phyloP scores from a whole-genome alignment of 257 asterid genomes.

The Plantago ovata region DNA sequence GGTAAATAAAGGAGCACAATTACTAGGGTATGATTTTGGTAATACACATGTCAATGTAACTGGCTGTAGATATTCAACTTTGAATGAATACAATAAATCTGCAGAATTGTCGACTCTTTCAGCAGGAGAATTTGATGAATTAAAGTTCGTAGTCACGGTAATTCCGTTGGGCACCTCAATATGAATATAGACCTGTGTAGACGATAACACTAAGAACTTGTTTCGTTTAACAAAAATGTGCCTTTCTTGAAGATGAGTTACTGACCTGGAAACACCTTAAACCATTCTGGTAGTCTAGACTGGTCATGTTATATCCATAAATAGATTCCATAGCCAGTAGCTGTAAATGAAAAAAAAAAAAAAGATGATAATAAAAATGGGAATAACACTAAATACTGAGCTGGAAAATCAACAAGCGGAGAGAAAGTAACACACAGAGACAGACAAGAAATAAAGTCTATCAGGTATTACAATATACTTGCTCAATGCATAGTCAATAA shows the following conservation, averaged over 20 bases:
- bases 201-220: constrained; percentile 18
- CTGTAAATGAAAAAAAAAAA: constrained; percentile 36
- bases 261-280: constrained; percentile 67
- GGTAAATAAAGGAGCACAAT: constrained; percentile 54
- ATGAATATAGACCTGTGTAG: constrained; percentile 60
- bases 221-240: background rate
- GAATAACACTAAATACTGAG: background rate
- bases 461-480: too few relatives aligned
- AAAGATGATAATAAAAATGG: background rate
- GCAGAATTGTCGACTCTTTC: constrained; percentile 27
- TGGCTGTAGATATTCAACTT: constrained; percentile 75
- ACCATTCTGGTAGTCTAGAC: constrained; percentile 54
- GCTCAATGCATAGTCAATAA: too few relatives aligned
- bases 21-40: constrained; percentile 83
- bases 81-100: constrained; percentile 64
- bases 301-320: constrained; percentile 55
- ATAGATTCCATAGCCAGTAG: constrained; percentile 79
- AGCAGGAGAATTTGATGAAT: constrained; percentile 36
- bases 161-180: constrained; percentile 60
- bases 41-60: constrained; percentile 66
- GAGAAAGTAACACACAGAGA: background rate
- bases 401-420: background rate
- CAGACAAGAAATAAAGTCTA: background rate
- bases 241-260: constrained; percentile 8
- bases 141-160: constrained; percentile 45